phyloP scores from a whole-genome alignment of 108 stramenopile species.

The Nannochloropsis granulata region DNA sequence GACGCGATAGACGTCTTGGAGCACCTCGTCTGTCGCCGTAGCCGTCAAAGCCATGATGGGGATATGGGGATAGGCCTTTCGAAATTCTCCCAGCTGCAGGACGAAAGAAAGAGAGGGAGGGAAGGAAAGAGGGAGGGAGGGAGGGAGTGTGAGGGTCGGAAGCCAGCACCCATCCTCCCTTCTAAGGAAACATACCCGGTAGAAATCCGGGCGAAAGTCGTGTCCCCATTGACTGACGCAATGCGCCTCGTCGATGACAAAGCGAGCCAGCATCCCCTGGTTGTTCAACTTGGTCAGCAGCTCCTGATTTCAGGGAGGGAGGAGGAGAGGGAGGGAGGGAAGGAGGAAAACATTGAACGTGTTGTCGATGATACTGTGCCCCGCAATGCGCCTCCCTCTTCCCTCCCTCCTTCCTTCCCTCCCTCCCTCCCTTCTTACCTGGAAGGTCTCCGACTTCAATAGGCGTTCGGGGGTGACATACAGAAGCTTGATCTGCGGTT shows the following conservation, averaged over 20 bases:
- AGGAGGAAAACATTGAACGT: too few relatives aligned
- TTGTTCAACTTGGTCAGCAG: conserved; percentile 46
- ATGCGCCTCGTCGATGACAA: conserved; percentile 94
- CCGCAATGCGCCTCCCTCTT: too few relatives aligned
- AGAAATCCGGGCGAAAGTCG: conserved; percentile 77
- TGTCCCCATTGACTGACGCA: conserved; percentile 76
- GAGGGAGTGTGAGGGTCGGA: too few relatives aligned
- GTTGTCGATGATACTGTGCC: too few relatives aligned
- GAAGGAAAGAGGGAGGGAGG: background rate
- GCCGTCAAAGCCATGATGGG: conserved; percentile 92
- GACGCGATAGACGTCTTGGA: conserved; percentile 53
- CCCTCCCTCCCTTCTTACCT: background rate
- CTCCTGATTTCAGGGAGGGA: conserved; percentile 40
- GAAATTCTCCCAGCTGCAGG: conserved; percentile 45
- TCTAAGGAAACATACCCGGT: background rate
- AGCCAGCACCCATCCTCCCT: too few relatives aligned
- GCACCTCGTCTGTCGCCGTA: conserved; percentile 78
- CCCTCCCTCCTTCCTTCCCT: too few relatives aligned
- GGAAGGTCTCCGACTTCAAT: background rate
- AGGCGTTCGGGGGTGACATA: conserved; percentile 73
- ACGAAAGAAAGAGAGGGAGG: background rate
- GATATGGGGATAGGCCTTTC: conserved; percentile 62
- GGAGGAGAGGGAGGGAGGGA: too few relatives aligned
- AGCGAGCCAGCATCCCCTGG: conserved; percentile 57
- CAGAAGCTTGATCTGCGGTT: conserved; percentile 39